Evolutionary conservation across 2,329 filamentous ascomycete genomes (phyloP), one percentile per base, ranked within the genome.

Genomic region (Monosporascus cannonballus): DNA sequence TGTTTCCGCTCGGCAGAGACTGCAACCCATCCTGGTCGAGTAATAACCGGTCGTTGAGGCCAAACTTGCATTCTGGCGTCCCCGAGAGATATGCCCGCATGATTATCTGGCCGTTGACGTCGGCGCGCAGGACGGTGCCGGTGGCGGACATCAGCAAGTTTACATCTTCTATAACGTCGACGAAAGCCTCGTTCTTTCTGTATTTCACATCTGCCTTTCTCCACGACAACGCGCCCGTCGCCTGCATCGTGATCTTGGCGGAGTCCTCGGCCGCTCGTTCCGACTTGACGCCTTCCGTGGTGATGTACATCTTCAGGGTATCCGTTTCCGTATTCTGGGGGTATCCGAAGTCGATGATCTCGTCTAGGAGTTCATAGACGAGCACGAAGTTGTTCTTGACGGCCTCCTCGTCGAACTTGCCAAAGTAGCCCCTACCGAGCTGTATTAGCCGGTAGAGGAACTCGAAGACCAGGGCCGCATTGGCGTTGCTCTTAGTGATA

Each of bases 371-470:
- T 79, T 99, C 94, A 73, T 99, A 99, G 39, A 99, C 91, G 61
- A 99, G 79, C 59, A 99, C 94, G 75, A 99, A 99, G 77, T 99
- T 99, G 76, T 96, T 97, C 86, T 99, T 99, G 64, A 99, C 93
- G 53, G 94, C 92, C 75, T 99, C 94, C 78, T 99, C 94, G 67
- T 99, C 94, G 68, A 99, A 96, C 73, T 97, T 97, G 69, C 89
- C 93, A 79, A 99, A 99, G 74, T 99, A 99, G 53, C 91, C 90
- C 74, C 89, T 91, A 42, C 94, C 94, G 59, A 99, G 78, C 67
- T 87, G 83, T 60, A 96, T 89, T 66, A 99, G 76, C 63, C 92
- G 85, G 76, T 97, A 97, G 56, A 99, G 78, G 69, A 99, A 99
- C 76, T 99, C 94, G 67, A 99, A 99, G 24, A 99, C 90, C 52